These are phyloP conservation scores for Xylariaceae sp. DNA, from an alignment of 2,329 filamentous ascomycete species.

Conservation along the genomic window DNA sequence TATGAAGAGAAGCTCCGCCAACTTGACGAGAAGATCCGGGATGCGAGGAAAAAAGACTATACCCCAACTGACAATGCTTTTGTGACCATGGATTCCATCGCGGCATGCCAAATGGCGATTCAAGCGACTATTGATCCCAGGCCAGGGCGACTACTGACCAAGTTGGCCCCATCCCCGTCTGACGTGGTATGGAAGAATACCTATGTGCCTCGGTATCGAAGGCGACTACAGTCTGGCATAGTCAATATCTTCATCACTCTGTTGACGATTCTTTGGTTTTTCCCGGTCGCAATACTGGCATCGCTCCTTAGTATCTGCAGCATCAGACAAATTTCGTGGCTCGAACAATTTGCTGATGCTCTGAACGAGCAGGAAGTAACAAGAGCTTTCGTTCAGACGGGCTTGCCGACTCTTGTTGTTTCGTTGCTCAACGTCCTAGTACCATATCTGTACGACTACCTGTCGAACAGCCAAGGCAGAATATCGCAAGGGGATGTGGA, in stretches of 20 bases:
- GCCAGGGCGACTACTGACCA: constrained; percentile 79
- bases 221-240: constrained; percentile 75
- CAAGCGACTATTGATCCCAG: constrained; percentile 91
- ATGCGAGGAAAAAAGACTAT: constrained; percentile 71
- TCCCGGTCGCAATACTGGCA: constrained; percentile 75
- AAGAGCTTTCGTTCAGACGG: constrained; percentile 77
- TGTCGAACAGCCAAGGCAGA: constrained; percentile 89
- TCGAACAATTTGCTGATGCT: constrained; percentile 64
- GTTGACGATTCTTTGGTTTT: constrained; percentile 83
- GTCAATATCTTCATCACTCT: constrained; percentile 80
- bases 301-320: constrained; percentile 76
- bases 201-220: constrained; percentile 69
- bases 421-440: constrained; percentile 86
- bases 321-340: constrained; percentile 67
- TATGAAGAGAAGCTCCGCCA: constrained; percentile 80
- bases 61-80: constrained; percentile 80
- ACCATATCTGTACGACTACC: constrained; percentile 90
- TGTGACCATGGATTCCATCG: constrained; percentile 95
- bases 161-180: constrained; percentile 78
- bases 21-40: constrained; percentile 70
- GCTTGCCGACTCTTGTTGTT: constrained; percentile 78
- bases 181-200: constrained; percentile 97
- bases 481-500: constrained; percentile 93
- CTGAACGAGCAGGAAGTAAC: constrained; percentile 67
- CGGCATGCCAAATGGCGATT: constrained; percentile 89